phyloP scores from a whole-genome alignment of 2,329 filamentous ascomycete species.

The Talaromyces pinophilus region DNA sequence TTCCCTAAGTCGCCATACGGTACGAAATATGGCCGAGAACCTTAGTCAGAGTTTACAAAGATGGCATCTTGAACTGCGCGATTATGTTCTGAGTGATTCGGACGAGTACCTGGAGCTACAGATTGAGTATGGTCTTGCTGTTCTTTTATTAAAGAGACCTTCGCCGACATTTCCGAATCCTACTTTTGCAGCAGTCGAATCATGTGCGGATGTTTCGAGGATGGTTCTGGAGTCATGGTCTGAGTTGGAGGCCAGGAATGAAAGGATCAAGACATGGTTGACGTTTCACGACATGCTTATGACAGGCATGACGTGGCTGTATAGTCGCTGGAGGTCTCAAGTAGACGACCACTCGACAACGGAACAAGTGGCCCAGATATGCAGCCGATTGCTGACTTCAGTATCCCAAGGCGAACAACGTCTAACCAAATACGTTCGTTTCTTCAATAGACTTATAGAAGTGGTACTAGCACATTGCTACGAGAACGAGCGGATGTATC shows the following conservation, averaged over 20 bases:
- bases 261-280: background rate
- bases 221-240: conserved; percentile 10
- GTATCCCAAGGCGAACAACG: background rate
- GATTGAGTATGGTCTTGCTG: conserved; percentile 6
- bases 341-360: conserved; percentile 1
- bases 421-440: background rate
- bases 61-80: background rate
- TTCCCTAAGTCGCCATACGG: background rate
- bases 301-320: conserved; percentile 8
- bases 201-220: background rate
- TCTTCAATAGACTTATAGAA: background rate
- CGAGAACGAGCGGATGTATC: conserved; percentile 1
- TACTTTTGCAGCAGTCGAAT: background rate
- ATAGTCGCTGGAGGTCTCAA: conserved; percentile 10
- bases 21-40: conserved; percentile 3
- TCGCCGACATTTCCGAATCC: conserved; percentile 4
- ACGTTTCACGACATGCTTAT: conserved; percentile 1
- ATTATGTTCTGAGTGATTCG: background rate
- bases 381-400: background rate
- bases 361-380: conserved; percentile 4
- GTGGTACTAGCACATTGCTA: conserved; percentile 6
- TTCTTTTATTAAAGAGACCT: background rate
- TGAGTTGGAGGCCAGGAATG: conserved; percentile 3
- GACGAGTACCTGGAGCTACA: conserved; percentile 7
- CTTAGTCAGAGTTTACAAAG: conserved; percentile 4